Conservation (phyloP, 192 early-diverging fungal genomes). For the Radiomyces spectabilis region DNA sequence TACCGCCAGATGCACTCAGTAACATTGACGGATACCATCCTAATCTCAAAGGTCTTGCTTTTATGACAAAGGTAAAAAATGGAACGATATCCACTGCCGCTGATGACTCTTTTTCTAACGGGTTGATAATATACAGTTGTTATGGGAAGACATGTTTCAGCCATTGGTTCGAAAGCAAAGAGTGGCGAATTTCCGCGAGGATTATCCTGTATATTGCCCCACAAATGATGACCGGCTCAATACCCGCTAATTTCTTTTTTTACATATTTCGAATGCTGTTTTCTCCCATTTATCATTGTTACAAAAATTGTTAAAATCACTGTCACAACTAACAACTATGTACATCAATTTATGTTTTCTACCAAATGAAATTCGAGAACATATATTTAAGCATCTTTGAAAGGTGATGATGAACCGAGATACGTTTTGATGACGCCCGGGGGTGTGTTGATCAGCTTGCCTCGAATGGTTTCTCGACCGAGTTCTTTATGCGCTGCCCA, state of each 20-base stretch:
- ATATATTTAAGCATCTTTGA: no score
- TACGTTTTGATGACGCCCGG: slow-evolving; percentile 10
- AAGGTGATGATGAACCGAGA: slow-evolving; percentile 13
- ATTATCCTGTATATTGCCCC: neutral
- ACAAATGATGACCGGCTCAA: neutral
- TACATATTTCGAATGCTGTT: no score
- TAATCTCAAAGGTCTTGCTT: neutral
- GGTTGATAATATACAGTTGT: no score
- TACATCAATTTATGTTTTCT: no score
- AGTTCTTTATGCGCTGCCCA: slow-evolving; percentile 20
- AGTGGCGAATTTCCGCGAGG: neutral
- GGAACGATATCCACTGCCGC: neutral
- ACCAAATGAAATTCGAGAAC: no score
- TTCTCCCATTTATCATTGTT: no score
- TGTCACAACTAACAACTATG: no score
- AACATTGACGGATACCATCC: slow-evolving; percentile 3
- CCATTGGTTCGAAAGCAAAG: neutral
- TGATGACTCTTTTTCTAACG: neutral
- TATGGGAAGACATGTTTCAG: neutral
- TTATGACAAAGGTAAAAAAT: neutral
- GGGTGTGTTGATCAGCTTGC: slow-evolving; percentile 12
- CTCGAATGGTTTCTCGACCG: slow-evolving; percentile 1
- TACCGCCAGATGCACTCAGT: neutral
- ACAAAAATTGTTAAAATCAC: no score
- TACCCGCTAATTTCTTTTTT: neutral